These are phyloP conservation scores for Oryza officinalis DNA, from an alignment of 176 grass and related monocot genomes.

Conservation along the genomic window DNA sequence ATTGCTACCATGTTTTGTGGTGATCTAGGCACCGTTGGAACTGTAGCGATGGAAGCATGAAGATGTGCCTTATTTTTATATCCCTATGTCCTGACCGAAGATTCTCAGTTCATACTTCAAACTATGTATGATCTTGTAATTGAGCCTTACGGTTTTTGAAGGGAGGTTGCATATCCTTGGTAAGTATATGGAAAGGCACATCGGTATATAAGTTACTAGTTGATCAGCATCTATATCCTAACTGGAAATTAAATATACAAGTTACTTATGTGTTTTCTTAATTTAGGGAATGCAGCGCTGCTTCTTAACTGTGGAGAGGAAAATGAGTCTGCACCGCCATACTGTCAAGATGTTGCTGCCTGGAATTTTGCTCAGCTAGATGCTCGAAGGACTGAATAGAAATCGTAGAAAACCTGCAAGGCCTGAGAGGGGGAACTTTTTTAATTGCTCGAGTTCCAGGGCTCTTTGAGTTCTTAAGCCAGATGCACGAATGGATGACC, in stretches of 20 bases:
- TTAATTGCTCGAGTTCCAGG: neutral
- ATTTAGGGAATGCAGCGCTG: constrained; percentile 9
- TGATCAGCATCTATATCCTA: neutral
- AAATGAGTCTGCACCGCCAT: constrained; percentile 1
- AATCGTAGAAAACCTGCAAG: neutral
- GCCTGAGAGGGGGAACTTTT: neutral
- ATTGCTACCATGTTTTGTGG: neutral
- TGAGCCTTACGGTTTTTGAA: constrained; percentile 10
- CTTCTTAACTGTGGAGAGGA: neutral
- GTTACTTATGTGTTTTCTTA: constrained; percentile 22
- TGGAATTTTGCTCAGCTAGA: neutral
- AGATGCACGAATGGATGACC: neutral
- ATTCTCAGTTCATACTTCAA: neutral
- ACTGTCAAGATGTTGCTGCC: neutral
- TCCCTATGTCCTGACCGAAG: neutral
- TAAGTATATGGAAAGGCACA: neutral
- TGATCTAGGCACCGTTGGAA: neutral
- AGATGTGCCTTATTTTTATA: neutral
- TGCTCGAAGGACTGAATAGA: neutral
- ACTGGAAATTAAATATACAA: constrained; percentile 1
- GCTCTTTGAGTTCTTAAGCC: neutral
- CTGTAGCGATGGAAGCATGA: neutral
- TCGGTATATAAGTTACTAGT: neutral
- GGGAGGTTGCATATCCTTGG: constrained; percentile 1
- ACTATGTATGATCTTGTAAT: neutral